A percentile compares a stretch with the other conserved stretches of the same genome.
phyloP scores from a whole-genome alignment of 164 flowering plant genomes.

The Chimonanthus salicifolius region DNA sequence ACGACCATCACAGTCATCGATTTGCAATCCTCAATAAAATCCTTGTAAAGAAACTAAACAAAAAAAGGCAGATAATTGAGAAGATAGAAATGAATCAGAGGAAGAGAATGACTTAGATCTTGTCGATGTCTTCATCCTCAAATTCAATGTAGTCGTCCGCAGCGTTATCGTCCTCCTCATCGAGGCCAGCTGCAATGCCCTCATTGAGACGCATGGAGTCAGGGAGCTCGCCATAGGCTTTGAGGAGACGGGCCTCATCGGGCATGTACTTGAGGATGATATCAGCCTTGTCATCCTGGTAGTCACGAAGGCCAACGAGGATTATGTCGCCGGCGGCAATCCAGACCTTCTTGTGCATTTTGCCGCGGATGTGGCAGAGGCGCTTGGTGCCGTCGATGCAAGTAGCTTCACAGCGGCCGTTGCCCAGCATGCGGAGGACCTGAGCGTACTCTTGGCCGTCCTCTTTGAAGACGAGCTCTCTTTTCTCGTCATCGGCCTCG shows the following conservation, averaged over 20 bases:
- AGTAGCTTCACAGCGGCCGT: constrained; percentile 55
- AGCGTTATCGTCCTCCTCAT: constrained; percentile 22
- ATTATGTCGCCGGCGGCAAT: constrained; percentile 28
- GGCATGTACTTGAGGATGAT: constrained; percentile 30
- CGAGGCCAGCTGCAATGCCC: constrained; percentile 19
- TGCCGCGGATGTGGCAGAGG: constrained; percentile 26
- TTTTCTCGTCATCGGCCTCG: constrained; percentile 30
- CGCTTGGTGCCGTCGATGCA: constrained; percentile 40
- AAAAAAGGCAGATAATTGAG: neutral
- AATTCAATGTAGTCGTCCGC: constrained; percentile 23
- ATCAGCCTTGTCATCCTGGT: constrained; percentile 28
- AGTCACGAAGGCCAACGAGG: constrained; percentile 26
- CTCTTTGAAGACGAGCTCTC: constrained; percentile 30
- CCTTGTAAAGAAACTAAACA: neutral
- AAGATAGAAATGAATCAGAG: neutral
- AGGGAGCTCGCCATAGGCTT: constrained; percentile 28
- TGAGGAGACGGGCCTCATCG: constrained; percentile 24
- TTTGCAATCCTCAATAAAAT: too few relatives aligned
- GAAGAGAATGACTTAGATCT: constrained; percentile 11
- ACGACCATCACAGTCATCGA: neutral
- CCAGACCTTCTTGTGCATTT: constrained; percentile 32
- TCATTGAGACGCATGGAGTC: constrained; percentile 23
- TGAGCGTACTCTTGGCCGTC: constrained; percentile 30
- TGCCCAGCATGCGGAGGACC: constrained; percentile 40
- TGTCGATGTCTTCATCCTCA: constrained; percentile 29